Conservation (phyloP, 148 eudicot genomes). For the Agrostemma githago region DNA sequence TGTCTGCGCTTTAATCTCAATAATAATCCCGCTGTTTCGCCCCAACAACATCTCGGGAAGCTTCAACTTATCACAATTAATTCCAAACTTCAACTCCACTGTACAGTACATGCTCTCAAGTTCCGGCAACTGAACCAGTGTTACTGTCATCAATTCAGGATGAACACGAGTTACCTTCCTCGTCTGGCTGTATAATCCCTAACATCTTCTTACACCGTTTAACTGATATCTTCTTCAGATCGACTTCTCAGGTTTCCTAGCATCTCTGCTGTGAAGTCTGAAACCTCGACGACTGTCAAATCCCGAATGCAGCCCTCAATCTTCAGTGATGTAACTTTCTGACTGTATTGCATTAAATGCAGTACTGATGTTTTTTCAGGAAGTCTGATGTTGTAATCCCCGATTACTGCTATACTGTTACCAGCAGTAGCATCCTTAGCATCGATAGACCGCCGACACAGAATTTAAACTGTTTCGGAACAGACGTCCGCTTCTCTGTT, state of each 20-base stretch:
- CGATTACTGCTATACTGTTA: slow-evolving; percentile 26
- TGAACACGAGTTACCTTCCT: slow-evolving; percentile 25
- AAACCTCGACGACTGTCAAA: slow-evolving; percentile 18
- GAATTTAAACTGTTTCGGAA: slow-evolving; percentile 19
- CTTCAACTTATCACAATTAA: slow-evolving; percentile 21
- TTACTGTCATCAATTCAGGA: slow-evolving; percentile 17
- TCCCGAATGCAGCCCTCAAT: slow-evolving; percentile 24
- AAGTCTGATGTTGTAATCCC: slow-evolving; percentile 21
- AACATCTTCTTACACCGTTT: slow-evolving; percentile 28
- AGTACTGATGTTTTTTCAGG: slow-evolving; percentile 22
- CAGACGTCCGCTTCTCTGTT: slow-evolving; percentile 11
- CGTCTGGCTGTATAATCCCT: slow-evolving; percentile 29
- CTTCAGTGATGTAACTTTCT: slow-evolving; percentile 20
- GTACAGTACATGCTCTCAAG: slow-evolving; percentile 25
- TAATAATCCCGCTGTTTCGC: slow-evolving; percentile 15
- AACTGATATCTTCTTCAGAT: slow-evolving; percentile 24
- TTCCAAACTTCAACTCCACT: slow-evolving; percentile 25
- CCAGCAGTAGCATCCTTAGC: slow-evolving; percentile 1
- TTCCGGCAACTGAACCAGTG: slow-evolving; percentile 25
- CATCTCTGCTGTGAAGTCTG: slow-evolving; percentile 22
- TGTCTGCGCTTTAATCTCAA: slow-evolving; percentile 17
- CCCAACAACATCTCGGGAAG: slow-evolving; percentile 28
- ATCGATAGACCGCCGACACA: slow-evolving; percentile 23
- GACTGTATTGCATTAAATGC: slow-evolving; percentile 15
- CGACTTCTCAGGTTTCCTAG: slow-evolving; percentile 21